phyloP scores from a whole-genome alignment of 805 yeast genomes.

The Wickerhamiella azyma region DNA sequence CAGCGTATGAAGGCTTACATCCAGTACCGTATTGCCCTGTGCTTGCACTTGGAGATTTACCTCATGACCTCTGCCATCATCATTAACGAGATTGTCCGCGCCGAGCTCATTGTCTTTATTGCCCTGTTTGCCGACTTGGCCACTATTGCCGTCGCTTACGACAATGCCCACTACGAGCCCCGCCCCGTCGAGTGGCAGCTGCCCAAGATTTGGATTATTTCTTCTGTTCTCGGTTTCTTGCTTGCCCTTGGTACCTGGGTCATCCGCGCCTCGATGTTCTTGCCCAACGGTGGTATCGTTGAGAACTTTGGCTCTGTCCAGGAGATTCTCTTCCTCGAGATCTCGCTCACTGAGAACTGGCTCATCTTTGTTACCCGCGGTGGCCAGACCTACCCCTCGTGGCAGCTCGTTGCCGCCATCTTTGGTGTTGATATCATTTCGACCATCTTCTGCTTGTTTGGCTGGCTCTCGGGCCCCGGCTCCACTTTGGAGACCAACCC shows the following conservation, averaged over 20 bases:
- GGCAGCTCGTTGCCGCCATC: conserved; percentile 94
- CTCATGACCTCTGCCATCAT: conserved; percentile 93
- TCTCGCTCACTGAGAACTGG: conserved; percentile 94
- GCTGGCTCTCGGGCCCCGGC: conserved; percentile 54
- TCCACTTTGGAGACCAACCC: conserved; percentile 23
- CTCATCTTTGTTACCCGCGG: conserved; percentile 94
- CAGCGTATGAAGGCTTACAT: conserved; percentile 98
- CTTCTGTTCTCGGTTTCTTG: conserved; percentile 69
- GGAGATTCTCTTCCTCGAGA: conserved; percentile 87
- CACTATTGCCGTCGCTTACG: conserved; percentile 92
- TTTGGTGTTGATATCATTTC: conserved; percentile 81
- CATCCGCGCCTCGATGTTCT: conserved; percentile 83
- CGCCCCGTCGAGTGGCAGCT: conserved; percentile 92
- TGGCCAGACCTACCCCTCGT: conserved; percentile 97
- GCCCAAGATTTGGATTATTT: conserved; percentile 97
- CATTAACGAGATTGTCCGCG: conserved; percentile 72
- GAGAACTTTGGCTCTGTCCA: conserved; percentile 93
- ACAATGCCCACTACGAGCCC: conserved; percentile 90
- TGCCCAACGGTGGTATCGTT: conserved; percentile 64
- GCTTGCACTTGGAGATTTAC: conserved; percentile 88
- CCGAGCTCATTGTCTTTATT: conserved; percentile 85
- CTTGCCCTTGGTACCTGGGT: conserved; percentile 93
- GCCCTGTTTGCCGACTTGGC: conserved; percentile 97
- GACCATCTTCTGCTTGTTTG: conserved; percentile 82
- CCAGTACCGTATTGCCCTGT: conserved; percentile 94